These are phyloP conservation scores for Microsporum ferrugineum DNA, from an alignment of 2,329 filamentous ascomycete genomes.

Conservation along the genomic window DNA sequence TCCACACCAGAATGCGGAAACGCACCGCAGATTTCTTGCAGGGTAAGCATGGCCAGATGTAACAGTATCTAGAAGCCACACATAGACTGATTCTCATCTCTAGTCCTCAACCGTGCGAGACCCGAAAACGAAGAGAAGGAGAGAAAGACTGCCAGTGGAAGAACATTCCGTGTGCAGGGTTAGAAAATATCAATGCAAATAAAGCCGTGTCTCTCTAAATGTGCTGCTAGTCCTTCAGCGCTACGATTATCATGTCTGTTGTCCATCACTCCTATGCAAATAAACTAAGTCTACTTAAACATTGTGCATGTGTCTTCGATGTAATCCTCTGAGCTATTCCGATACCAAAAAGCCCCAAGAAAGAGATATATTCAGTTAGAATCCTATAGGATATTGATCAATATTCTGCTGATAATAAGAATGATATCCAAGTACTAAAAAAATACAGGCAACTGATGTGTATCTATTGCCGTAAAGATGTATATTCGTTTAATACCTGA, in stretches of 20 bases:
- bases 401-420: too few species aligned
- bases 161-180: slow-evolving; percentile 66
- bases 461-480: too few species aligned
- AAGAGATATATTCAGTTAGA: not conserved
- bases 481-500: too few species aligned
- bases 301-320: not conserved
- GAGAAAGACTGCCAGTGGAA: slow-evolving; percentile 91
- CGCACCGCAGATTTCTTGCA: slow-evolving; percentile 97
- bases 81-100: not conserved
- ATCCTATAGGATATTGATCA: too few species aligned
- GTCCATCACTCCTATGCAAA: not conserved
- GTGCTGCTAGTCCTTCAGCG: not conserved
- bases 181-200: slow-evolving; percentile 15
- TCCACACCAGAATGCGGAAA: slow-evolving; percentile 95
- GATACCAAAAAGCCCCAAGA: not conserved
- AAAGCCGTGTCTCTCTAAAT: not conserved
- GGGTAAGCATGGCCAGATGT: slow-evolving; percentile 45
- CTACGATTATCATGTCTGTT: not conserved
- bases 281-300: not conserved
- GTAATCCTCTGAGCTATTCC: not conserved
- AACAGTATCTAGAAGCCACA: not conserved
- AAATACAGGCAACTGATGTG: too few species aligned
- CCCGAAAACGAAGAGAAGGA: slow-evolving; percentile 96
- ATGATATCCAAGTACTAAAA: too few species aligned
- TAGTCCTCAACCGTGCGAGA: slow-evolving; percentile 88